phyloP scores from a whole-genome alignment of 257 asterid genomes.

The Solanum commersonii region DNA sequence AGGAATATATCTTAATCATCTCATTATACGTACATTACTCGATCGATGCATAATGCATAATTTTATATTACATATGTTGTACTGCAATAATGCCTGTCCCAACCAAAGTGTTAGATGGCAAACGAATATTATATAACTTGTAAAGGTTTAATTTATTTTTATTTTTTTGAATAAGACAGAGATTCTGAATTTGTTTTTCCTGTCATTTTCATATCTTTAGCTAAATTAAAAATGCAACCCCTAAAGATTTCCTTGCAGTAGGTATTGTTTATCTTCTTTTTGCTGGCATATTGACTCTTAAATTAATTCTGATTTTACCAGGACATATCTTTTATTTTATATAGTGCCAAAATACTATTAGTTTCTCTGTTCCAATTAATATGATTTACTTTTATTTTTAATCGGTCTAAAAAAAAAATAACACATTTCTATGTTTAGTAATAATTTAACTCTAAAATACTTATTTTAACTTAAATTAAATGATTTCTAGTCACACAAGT shows the following conservation, averaged over 20 bases:
- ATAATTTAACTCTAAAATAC: too few relatives aligned
- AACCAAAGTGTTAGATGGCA: background rate
- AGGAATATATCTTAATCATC: background rate
- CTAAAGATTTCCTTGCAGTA: background rate
- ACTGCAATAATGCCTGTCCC: background rate
- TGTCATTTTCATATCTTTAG: background rate
- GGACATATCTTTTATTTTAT: background rate
- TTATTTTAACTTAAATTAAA: background rate
- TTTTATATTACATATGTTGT: background rate
- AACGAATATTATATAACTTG: background rate
- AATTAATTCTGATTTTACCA: background rate
- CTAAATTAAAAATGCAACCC: background rate
- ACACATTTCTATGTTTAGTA: too few relatives aligned
- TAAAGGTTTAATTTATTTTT: background rate
- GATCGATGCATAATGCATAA: background rate
- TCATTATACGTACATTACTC: background rate
- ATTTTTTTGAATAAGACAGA: background rate
- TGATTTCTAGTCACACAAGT: background rate
- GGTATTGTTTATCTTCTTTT: background rate
- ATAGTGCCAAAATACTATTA: background rate
- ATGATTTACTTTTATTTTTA: background rate
- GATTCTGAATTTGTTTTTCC: background rate
- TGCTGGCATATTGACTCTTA: background rate
- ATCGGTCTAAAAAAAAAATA: background rate
- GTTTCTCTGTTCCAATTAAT: background rate